phyloP scores from a whole-genome alignment of 495 filamentous ascomycete genomes.

The Clavariopsis aquatica region DNA sequence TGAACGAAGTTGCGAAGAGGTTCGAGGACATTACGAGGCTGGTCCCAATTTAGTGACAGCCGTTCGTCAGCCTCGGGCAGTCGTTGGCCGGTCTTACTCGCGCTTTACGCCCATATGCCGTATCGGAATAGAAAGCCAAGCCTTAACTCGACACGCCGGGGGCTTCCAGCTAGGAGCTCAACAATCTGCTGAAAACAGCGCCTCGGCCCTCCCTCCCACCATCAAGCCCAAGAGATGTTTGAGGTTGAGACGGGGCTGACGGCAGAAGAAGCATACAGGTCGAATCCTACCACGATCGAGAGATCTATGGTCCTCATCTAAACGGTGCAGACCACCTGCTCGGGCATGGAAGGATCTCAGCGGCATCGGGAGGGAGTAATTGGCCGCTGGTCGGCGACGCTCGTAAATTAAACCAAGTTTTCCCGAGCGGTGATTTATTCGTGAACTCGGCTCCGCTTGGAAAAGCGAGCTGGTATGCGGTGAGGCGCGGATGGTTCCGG shows the following conservation, averaged over 20 bases:
- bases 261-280: constrained; percentile 5
- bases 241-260: constrained; percentile 26
- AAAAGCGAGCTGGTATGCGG: constrained; percentile 5
- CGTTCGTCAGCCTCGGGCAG: constrained; percentile 29
- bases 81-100: constrained; percentile 27
- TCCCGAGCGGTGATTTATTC: constrained; percentile 14
- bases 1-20: not conserved
- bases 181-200: not conserved
- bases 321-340: not conserved
- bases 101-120: constrained; percentile 1
- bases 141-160: not conserved
- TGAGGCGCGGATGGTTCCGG: constrained; percentile 21
- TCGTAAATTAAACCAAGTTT: constrained; percentile 21
- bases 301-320: not conserved
- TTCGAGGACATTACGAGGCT: constrained; percentile 4
- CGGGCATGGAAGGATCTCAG: constrained; percentile 1
- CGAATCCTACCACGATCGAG: not conserved
- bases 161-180: constrained; percentile 11
- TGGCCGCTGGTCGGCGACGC: constrained; percentile 19
- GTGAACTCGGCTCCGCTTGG: constrained; percentile 16
- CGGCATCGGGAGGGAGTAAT: constrained; percentile 10
- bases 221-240: constrained; percentile 23
- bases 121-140: constrained; percentile 22
- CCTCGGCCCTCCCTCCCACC: not conserved
- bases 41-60: not conserved